These are phyloP conservation scores for Heterobasidion irregulare DNA, from an alignment of 1,284 basidiomycete genomes.

Conservation along the genomic window DNA sequence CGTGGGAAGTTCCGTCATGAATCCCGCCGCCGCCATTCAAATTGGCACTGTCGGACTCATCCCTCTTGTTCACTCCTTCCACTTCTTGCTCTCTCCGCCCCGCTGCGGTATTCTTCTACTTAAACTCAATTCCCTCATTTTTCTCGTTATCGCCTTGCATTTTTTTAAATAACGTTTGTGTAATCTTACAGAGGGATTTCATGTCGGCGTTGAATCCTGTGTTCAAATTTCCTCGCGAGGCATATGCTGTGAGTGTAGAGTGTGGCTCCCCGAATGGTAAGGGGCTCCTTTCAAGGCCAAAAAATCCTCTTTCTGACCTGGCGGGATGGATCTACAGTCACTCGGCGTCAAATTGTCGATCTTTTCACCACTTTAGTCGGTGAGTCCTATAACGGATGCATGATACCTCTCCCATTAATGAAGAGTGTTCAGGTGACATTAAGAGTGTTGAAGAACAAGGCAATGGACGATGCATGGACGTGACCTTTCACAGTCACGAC, in stretches of 20 bases:
- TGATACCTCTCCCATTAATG: background rate
- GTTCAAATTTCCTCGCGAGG: constrained; percentile 27
- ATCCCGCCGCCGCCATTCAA: background rate
- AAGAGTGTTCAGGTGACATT: constrained; percentile 3
- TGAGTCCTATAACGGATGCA: constrained; percentile 15
- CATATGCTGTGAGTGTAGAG: constrained; percentile 33
- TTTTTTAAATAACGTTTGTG: constrained; percentile 11
- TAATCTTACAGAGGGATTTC: constrained; percentile 9
- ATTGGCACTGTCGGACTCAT: background rate
- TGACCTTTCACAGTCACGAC: constrained; percentile 42
- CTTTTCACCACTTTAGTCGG: constrained; percentile 52
- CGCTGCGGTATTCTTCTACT: background rate
- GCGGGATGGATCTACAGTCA: constrained; percentile 21
- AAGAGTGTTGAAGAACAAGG: constrained; percentile 37
- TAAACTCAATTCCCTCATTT: background rate
- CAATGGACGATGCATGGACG: constrained; percentile 33
- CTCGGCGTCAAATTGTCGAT: constrained; percentile 40
- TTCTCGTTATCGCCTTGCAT: constrained; percentile 6
- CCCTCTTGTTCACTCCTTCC: background rate
- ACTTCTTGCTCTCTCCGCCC: background rate
- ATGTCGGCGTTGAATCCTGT: constrained; percentile 18
- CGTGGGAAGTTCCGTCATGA: background rate
- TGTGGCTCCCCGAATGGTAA: constrained; percentile 32
- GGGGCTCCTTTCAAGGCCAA: constrained; percentile 2
- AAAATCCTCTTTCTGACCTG: background rate